Evolutionary conservation across 2,329 filamentous ascomycete genomes (phyloP), one percentile per base, ranked within the genome.

Genomic region (Sphaerulina populicola): DNA sequence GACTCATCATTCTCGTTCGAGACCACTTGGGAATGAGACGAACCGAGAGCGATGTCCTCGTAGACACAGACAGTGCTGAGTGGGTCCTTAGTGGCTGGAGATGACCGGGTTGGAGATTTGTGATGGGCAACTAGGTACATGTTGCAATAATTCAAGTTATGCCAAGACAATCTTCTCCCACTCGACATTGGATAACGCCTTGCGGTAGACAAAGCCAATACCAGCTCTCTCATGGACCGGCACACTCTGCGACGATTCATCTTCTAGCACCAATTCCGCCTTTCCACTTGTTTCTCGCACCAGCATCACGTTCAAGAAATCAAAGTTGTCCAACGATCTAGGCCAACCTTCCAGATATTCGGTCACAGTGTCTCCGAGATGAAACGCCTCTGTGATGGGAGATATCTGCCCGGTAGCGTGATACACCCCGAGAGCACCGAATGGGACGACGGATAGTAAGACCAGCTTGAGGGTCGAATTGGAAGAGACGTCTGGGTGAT

Each of bases 101-200:
- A 66, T 66, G 53, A 68, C 60, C 4, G 64, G 62, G 1, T 57
- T 69, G 42, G 61, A 69, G 44, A 71, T 72, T 37, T 65, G 62
- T 46, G 69, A 72, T 53, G 69, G 67, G 2, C n/a, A n/a, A n/a
- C n/a, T n/a, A n/a, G n/a, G 2, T 18, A 18, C 2, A 18, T 18
- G 2, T 18, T 18, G 18, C 18, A 18, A 18, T 18, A 18, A 18
- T 18, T 2, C 23, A 27, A 35, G 31, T 35, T n/a, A 35, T n/a
- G 31, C 31, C 31, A 35, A n/a, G 10, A 35, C 31, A 10, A 35
- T 35, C 3, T 35, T 11, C 8, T 35, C 31, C 31, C 31, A 35
- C 4, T 35, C 12, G 31, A 35, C 12, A 35, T 7, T n/a, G 8
- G 31, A 35, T 9, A 35, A 35, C 10, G 31, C 31, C 6, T 35